These are phyloP conservation scores for Musa acuminata DNA, from an alignment of 176 grass and related monocot genomes.

Conservation along the genomic window DNA sequence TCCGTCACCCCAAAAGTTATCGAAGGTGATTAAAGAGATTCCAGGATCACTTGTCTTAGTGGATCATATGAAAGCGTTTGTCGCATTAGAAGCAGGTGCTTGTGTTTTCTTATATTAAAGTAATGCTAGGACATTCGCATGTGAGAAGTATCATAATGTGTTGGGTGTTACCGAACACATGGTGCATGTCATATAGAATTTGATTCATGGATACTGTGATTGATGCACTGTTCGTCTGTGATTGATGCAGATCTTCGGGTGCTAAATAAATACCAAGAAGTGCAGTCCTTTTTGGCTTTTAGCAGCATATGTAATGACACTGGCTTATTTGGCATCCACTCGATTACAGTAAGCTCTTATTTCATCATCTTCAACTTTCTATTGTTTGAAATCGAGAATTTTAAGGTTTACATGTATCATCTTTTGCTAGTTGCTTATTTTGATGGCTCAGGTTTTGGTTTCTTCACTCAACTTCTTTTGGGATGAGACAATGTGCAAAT, in stretches of 20 bases:
- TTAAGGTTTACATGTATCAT: neutral
- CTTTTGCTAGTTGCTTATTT: too few relatives aligned
- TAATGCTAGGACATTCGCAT: too few relatives aligned
- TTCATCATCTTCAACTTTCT: constrained; percentile 3
- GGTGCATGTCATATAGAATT: neutral
- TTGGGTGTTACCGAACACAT: too few relatives aligned
- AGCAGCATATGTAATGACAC: constrained; percentile 55
- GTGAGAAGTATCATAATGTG: too few relatives aligned
- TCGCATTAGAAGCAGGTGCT: too few relatives aligned
- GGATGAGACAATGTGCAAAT: too few relatives aligned
- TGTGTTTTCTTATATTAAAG: too few relatives aligned
- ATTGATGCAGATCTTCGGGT: constrained; percentile 61
- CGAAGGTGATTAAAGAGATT: too few relatives aligned
- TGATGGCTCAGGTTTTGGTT: neutral
- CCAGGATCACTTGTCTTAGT: neutral
- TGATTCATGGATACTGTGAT: neutral
- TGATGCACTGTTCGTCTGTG: constrained; percentile 8
- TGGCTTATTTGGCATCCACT: constrained; percentile 76
- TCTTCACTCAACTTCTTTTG: neutral
- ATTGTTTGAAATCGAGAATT: neutral
- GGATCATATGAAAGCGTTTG: neutral
- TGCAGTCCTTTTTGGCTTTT: constrained; percentile 76
- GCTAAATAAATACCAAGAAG: constrained; percentile 36
- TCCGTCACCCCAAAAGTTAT: too few relatives aligned
- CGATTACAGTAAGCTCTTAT: constrained; percentile 43